Conservation (phyloP, 352 stramenopile species). For the Globisporangium cylindrosporum region DNA sequence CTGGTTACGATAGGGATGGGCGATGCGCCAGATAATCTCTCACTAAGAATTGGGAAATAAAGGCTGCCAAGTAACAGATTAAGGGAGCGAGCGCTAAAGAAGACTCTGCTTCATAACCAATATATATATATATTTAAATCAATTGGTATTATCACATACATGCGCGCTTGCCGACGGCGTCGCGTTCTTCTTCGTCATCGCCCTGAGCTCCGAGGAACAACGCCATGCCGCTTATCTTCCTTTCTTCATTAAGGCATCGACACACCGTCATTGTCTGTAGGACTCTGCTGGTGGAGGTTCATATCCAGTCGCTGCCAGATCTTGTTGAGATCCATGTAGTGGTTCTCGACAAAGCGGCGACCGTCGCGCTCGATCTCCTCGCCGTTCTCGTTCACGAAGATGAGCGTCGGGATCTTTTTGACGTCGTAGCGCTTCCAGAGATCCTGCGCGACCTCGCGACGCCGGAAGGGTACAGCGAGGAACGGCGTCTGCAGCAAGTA, state of each 20-base stretch:
- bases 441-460: slow-evolving; percentile 47
- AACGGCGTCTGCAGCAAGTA: slow-evolving; percentile 58
- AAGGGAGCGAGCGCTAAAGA: background rate
- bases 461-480: slow-evolving; percentile 51
- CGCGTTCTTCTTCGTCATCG: background rate
- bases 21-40: background rate
- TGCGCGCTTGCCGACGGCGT: background rate
- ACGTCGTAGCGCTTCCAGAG: slow-evolving; percentile 68
- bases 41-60: background rate
- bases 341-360: slow-evolving; percentile 55
- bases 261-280: background rate
- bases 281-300: background rate
- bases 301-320: slow-evolving; percentile 51
- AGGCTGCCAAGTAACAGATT: too few species aligned
- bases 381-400: slow-evolving; percentile 63
- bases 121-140: background rate
- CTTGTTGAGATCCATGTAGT: slow-evolving; percentile 58
- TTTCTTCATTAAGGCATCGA: slow-evolving; percentile 5
- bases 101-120: background rate
- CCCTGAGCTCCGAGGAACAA: background rate
- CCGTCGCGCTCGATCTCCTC: slow-evolving; percentile 61
- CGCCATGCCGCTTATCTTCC: background rate
- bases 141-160: background rate
- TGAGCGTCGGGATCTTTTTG: slow-evolving; percentile 65
- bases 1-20: background rate